Evolutionary conservation across 345 rosid species (phyloP), one percentile per base, ranked within the genome.

Genomic region (Linum tenue): DNA sequence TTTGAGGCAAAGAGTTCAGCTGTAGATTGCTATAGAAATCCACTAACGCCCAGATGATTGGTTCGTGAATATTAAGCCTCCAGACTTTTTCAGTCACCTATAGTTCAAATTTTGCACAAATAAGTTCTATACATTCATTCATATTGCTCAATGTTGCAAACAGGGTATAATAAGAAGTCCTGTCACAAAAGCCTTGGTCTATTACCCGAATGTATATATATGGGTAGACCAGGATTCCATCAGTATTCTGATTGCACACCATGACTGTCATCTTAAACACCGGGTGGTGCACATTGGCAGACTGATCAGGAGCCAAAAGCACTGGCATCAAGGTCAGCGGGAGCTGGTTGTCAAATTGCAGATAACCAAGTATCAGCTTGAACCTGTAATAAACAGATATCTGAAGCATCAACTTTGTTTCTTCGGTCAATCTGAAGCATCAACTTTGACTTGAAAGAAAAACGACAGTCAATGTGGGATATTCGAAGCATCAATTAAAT

Each of bases 331-430:
- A 78, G 68, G 97, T 80, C 67, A 94, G 77, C 78, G 96, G 99
- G 58, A 94, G 96, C 79, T 88, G 96, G 80, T 94, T 94, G 76
- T 94, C 99, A 65, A 94, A 77, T 82, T 94, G 99, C 79, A 90
- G 67, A 76, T 80, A 70, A 58, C 96, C 99, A 72, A 90, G 68
- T 67, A 90, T 85, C 77, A 94, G 76, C 83, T 94, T 94, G 85
- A 94, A 85, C 92, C 99, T 94, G 87, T 60, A 40, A 65, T 35
- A 56, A 59, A 76, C 39, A 69, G 62, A 62, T 55, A 61, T 4
- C 53, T 48, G 2, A 48, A 48, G 67, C 53, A 67, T 41, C 40
- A 43, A 55, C 61, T 22, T 2, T 43, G 31, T 22, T 22, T 22
- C 31, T 22, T 22, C 31, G 31, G 31, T 22, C 31, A 22, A 16